A percentile compares a stretch with the other conserved stretches of the same genome.
phyloP scores from a whole-genome alignment of 371 early-diverging fungal genomes.

The Mortierella sp. region DNA sequence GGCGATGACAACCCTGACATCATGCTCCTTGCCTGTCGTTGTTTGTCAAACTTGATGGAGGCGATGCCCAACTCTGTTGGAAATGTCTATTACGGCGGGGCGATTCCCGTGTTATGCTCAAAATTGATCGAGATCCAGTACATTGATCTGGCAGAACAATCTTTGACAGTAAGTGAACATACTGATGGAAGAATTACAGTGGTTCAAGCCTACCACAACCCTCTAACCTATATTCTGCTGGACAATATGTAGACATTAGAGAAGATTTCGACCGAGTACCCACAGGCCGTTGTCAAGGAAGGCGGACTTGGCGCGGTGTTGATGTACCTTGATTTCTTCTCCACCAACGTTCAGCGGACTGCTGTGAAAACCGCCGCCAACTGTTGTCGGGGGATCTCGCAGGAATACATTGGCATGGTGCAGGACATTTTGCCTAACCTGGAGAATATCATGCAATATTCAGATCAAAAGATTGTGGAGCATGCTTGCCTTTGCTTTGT shows the following conservation, averaged over 20 bases:
- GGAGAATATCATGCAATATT: slow-evolving; percentile 71
- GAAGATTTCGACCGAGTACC: slow-evolving; percentile 78
- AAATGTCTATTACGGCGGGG: slow-evolving; percentile 76
- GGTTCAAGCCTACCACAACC: too few species aligned
- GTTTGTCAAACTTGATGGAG: slow-evolving; percentile 88
- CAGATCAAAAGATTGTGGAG: slow-evolving; percentile 82
- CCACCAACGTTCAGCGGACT: slow-evolving; percentile 85
- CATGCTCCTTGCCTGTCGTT: slow-evolving; percentile 88
- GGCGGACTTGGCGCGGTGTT: slow-evolving; percentile 83
- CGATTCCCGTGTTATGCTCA: slow-evolving; percentile 76
- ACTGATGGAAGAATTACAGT: slow-evolving; percentile 34
- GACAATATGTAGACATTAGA: slow-evolving; percentile 82
- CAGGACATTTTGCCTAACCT: slow-evolving; percentile 77
- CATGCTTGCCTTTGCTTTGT: slow-evolving; percentile 74
- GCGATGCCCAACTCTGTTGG: slow-evolving; percentile 80
- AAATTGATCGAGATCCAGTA: slow-evolving; percentile 87
- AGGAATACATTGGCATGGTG: slow-evolving; percentile 69
- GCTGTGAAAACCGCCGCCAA: slow-evolving; percentile 86
- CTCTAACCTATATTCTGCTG: too few species aligned
- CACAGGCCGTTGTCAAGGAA: slow-evolving; percentile 77
- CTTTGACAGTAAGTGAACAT: slow-evolving; percentile 66
- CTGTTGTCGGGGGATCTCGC: slow-evolving; percentile 73
- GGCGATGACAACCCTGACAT: slow-evolving; percentile 73
- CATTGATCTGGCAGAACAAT: slow-evolving; percentile 93
- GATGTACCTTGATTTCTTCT: slow-evolving; percentile 92